A percentile compares a stretch with the other conserved stretches of the same genome.
These are phyloP conservation scores for Calophaca sinica DNA, from an alignment of 306 rosid genomes.

Conservation along the genomic window DNA sequence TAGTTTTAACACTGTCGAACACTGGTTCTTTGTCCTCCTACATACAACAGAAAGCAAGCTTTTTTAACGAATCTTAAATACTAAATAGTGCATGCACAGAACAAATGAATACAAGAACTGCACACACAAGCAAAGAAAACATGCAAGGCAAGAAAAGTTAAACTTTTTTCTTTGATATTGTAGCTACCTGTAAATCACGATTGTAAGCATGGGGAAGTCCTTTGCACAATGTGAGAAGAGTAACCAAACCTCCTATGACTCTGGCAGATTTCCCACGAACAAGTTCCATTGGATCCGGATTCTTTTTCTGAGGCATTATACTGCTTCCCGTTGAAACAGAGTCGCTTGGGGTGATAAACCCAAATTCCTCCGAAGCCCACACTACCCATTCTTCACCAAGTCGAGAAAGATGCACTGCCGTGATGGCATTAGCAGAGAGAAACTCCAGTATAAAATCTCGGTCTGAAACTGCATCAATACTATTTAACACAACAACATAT, in stretches of 20 bases:
- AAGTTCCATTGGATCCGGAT: slow-evolving; percentile 99
- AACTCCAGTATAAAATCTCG: slow-evolving; percentile 91
- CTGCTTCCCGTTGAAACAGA: slow-evolving; percentile 97
- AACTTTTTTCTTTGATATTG: slow-evolving; percentile 13
- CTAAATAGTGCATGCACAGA: slow-evolving; percentile 10
- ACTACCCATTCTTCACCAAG: slow-evolving; percentile 99
- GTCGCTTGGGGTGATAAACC: slow-evolving; percentile 91
- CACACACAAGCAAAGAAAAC: neutral
- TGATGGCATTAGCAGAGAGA: slow-evolving; percentile 87
- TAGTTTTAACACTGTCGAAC: slow-evolving; percentile 92
- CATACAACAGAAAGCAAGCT: slow-evolving; percentile 43
- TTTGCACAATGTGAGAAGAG: slow-evolving; percentile 92
- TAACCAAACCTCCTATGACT: slow-evolving; percentile 85
- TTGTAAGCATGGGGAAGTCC: slow-evolving; percentile 98
- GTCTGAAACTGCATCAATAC: slow-evolving; percentile 98
- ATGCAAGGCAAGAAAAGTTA: slow-evolving; percentile 9
- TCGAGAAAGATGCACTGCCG: slow-evolving; percentile 93
- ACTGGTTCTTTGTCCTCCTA: slow-evolving; percentile 98
- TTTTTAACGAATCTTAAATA: slow-evolving; percentile 20
- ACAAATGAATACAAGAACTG: slow-evolving; percentile 14
- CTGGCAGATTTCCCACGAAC: slow-evolving; percentile 98
- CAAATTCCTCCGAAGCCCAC: slow-evolving; percentile 99
- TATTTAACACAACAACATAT: slow-evolving; percentile 44
- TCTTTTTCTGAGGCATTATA: slow-evolving; percentile 99
- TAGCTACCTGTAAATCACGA: slow-evolving; percentile 91